Evolutionary conservation across 192 early-diverging fungal genomes (phyloP).

Genomic region (Umbelopsis isabellina): DNA sequence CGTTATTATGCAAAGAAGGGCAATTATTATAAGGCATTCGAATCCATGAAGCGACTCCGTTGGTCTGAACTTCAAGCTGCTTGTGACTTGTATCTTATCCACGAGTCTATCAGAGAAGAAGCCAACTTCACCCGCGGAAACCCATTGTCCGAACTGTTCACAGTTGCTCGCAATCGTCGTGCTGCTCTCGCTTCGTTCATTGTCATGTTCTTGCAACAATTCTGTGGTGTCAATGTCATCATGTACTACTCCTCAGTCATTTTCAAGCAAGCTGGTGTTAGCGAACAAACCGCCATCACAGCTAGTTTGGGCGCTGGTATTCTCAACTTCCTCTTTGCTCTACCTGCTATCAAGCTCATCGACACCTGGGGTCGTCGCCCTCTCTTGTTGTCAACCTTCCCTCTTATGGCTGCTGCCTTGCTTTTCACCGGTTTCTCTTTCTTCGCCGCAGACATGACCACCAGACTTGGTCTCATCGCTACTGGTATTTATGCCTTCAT

Average conservation of each 20-base stretch:
- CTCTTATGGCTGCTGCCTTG: slow-evolving; percentile 63
- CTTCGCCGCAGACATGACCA: not conserved
- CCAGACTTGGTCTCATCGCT: slow-evolving; percentile 18
- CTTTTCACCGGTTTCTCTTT: slow-evolving; percentile 55
- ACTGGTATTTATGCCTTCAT: slow-evolving; percentile 17
- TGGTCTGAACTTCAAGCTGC: slow-evolving; percentile 17
- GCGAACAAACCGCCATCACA: slow-evolving; percentile 7
- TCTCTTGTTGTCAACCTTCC: slow-evolving; percentile 62
- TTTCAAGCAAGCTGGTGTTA: slow-evolving; percentile 41
- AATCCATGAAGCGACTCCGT: slow-evolving; percentile 9
- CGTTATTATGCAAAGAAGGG: slow-evolving; percentile 15
- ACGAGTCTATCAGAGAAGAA: slow-evolving; percentile 1
- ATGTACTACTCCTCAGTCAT: slow-evolving; percentile 82
- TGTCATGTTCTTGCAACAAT: slow-evolving; percentile 69
- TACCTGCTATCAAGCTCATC: slow-evolving; percentile 58
- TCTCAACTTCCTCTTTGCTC: slow-evolving; percentile 60
- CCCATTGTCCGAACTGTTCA: slow-evolving; percentile 6
- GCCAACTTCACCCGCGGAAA: not conserved
- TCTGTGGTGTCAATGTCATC: slow-evolving; percentile 82
- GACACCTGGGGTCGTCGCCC: slow-evolving; percentile 70
- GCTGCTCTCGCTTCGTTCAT: slow-evolving; percentile 19
- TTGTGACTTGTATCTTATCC: slow-evolving; percentile 1
- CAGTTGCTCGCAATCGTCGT: slow-evolving; percentile 6
- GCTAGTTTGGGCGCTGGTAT: slow-evolving; percentile 61
- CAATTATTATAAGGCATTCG: not conserved